Base-by-base conservation (phyloP, 805 yeast species). In the Dipodascopsis uninucleata region DNA sequence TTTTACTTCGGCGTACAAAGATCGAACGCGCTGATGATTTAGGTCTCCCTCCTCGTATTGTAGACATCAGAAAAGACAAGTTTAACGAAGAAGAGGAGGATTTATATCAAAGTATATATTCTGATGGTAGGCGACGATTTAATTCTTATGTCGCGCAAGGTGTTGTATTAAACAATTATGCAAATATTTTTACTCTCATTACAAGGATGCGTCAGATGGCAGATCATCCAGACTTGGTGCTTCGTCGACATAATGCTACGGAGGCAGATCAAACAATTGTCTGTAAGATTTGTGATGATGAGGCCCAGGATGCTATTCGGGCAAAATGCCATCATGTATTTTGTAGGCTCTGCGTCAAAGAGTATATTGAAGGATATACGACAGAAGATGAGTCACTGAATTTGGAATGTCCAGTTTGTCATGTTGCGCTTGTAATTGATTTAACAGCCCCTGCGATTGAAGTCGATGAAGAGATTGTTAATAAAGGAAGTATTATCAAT, bases 121-220 rank as follows among this genome's bases (percentile, higher is more conserved):
- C 90, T 23, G 95, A 90, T 65, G 79, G 89, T 10, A 79, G 80
- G 63, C 75, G 99, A 49, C 82, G 83, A 58, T 93, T 87, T 70
- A 86, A 85, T 58, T 93, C 88, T 34, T 93, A 80, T 62, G 97
- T 93, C 31, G 93, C 94, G 18, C 90, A 86, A 61, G 98, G 98
- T 66, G 96, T 93, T 31, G 97, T 93, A 20, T 71, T 93, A 47
- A 93, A 93, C 67, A 93, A 93, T 64, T 93, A 93, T 67, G 98
- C 98, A 36, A 93, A 93, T 60, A 93, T 93, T 59, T 93, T 93
- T 68, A 89, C 97, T 0, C 73, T 93, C 45, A 89, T 93, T 59
- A 93, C 98, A 0, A 72, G 98, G 58, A 94, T 93, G 98, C 78
- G 99, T 58, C 98, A 93, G 66, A 71, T 93, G 57, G 97, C 98